Conservation (phyloP, 2,329 filamentous ascomycete species). For the Talaromyces verruculosus region DNA sequence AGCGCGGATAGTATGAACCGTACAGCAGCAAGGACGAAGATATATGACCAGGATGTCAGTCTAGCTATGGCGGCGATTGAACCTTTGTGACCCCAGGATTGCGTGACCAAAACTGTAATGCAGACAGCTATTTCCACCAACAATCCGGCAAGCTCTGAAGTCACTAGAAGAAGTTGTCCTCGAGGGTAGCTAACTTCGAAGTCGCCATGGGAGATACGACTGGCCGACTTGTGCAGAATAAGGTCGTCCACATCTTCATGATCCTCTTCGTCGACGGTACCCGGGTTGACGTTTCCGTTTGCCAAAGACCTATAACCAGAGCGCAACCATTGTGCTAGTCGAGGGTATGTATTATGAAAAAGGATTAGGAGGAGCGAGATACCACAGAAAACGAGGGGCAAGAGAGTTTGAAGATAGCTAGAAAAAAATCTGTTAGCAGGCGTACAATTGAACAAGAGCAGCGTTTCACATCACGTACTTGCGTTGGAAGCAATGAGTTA, state of each 20-base stretch:
- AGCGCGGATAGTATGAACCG: slow-evolving; percentile 65
- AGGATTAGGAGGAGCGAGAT: slow-evolving; percentile 69
- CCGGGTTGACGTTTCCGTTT: slow-evolving; percentile 35
- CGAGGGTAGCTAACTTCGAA: slow-evolving; percentile 71
- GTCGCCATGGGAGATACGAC: slow-evolving; percentile 49
- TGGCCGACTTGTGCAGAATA: slow-evolving; percentile 57
- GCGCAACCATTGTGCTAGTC: slow-evolving; percentile 54
- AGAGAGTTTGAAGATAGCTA: slow-evolving; percentile 76
- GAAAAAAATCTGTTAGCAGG: slow-evolving; percentile 25
- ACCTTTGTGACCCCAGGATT: slow-evolving; percentile 60
- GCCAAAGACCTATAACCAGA: slow-evolving; percentile 56
- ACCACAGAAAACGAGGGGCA: slow-evolving; percentile 71
- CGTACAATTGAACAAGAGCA: not conserved
- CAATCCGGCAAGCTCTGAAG: slow-evolving; percentile 74
- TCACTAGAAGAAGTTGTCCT: slow-evolving; percentile 67
- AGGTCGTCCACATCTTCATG: slow-evolving; percentile 56
- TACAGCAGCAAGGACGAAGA: slow-evolving; percentile 69
- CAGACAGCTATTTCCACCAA: slow-evolving; percentile 70
- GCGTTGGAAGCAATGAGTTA: slow-evolving; percentile 61
- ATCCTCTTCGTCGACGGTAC: slow-evolving; percentile 52
- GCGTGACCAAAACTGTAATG: slow-evolving; percentile 61
- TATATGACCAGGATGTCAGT: slow-evolving; percentile 76
- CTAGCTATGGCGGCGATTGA: slow-evolving; percentile 64
- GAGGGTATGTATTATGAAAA: slow-evolving; percentile 57
- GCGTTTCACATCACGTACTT: slow-evolving; percentile 40